Evolutionary conservation across 139 green algal genomes (phyloP).

Genomic region (Desmodesmus armatus): DNA sequence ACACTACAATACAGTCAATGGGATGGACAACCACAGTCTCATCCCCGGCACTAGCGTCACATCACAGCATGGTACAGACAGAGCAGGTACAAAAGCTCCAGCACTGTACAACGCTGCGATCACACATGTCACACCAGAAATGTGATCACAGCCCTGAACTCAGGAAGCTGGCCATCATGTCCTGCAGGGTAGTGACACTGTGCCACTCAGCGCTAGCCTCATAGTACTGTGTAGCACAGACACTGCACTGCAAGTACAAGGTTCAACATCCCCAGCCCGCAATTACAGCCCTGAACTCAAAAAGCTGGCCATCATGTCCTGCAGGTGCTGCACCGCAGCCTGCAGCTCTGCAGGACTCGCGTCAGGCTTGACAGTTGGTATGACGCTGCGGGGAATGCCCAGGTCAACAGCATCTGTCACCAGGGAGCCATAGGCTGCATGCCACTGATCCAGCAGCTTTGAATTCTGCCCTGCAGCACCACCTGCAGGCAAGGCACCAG

Average conservation of each 20-base stretch:
- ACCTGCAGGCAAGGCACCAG: neutral
- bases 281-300: slow-evolving; percentile 27
- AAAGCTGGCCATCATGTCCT: slow-evolving; percentile 38
- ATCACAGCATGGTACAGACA: too few relatives aligned
- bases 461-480: too few relatives aligned
- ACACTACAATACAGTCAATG: too few relatives aligned
- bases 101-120: too few relatives aligned
- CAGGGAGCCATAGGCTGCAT: slow-evolving; percentile 8
- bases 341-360: neutral
- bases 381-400: slow-evolving; percentile 31
- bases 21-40: neutral
- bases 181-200: neutral
- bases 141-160: slow-evolving; percentile 18
- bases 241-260: neutral
- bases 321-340: slow-evolving; percentile 26
- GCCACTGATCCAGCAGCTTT: slow-evolving; percentile 19
- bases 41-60: too few relatives aligned
- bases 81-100: neutral
- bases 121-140: too few relatives aligned
- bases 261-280: neutral
- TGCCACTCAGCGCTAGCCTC: too few relatives aligned
- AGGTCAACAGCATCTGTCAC: slow-evolving; percentile 13
- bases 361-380: neutral
- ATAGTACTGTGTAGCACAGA: too few relatives aligned
- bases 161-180: slow-evolving; percentile 36